Percentiles rank a stretch among this genome's conserved stretches.
Conservation (phyloP, 345 rosid species). For the Aurinia saxatilis region DNA sequence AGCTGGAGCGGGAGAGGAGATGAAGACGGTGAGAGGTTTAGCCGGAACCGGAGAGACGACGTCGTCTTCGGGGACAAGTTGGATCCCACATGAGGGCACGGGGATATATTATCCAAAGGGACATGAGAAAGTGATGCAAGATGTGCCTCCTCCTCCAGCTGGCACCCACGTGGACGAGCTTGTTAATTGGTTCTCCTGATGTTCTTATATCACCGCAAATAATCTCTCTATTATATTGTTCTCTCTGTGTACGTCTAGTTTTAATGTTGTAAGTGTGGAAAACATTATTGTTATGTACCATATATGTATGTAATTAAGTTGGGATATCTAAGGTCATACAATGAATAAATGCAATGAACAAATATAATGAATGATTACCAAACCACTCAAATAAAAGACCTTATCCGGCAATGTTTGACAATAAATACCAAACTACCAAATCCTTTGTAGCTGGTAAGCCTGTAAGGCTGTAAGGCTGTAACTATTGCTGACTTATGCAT, state of each 20-base stretch:
- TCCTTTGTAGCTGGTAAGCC: no score
- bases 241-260: background rate
- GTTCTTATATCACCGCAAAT: background rate
- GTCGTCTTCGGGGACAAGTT: conserved; percentile 11
- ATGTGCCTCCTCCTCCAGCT: conserved; percentile 34
- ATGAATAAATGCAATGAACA: background rate
- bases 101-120: conserved; percentile 41
- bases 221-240: background rate
- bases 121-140: conserved; percentile 32
- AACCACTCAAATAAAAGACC: no score
- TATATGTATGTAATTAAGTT: conserved; percentile 7
- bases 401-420: no score
- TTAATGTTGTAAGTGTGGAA: background rate
- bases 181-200: conserved; percentile 30
- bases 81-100: conserved; percentile 33
- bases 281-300: background rate
- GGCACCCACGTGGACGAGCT: conserved; percentile 26
- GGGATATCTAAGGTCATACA: no score
- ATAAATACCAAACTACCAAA: no score
- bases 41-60: conserved; percentile 17
- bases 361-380: background rate
- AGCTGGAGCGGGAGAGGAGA: conserved; percentile 4
- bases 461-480: no score
- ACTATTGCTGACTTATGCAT: no score
- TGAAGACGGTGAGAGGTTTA: conserved; percentile 18